Evolutionary conservation across 331 rosid species (phyloP), one percentile per base, ranked within the genome.

Genomic region (Pyrus hybrid): DNA sequence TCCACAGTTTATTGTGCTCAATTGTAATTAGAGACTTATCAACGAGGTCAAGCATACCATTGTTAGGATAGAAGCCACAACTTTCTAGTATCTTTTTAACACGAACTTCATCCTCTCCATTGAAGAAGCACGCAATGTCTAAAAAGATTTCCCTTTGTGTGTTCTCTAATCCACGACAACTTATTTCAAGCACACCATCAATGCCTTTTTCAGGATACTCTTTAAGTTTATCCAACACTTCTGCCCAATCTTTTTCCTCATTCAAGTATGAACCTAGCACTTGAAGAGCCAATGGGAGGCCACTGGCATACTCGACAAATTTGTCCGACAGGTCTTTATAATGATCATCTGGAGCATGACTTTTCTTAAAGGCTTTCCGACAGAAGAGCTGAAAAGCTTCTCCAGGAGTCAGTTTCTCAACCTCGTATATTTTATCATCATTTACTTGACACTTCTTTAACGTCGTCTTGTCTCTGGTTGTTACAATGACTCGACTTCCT

Each of bases 401-500:
- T 20, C 11, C 62, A 56, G n/a, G 23, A n/a, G 22, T 18, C 26
- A 56, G 23, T 56, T 56, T 56, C 62, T 56, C 23, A 56, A 69
- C 70, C 69, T 60, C 69, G 2, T 68, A 77, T 5, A 43, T n/a
- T 6, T 28, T 2, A 8, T 28, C 17, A 8, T 25, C 8, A 13
- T 0, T 8, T 2, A 70, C 47, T 21, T 67, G 69, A 43, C 3
- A 28, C 1, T 1, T 10, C 3, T 5, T 29, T 30, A 76, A 66
- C 4, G 18, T 26, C 8, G 5, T 5, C 8, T n/a, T 11, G 30
- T 77, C 62, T 45, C 80, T 68, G 22, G 75, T 69, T 43, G 75
- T 77, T 61, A 68, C n/a, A 26, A 77, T 68, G 26, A 76, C n/a
- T 58, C 74, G 62, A 57, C 80, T 76, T 5, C 80, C 80, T n/a